Base-by-base conservation (phyloP, 129 eudicot genomes). In the Flaveria trinervia region DNA sequence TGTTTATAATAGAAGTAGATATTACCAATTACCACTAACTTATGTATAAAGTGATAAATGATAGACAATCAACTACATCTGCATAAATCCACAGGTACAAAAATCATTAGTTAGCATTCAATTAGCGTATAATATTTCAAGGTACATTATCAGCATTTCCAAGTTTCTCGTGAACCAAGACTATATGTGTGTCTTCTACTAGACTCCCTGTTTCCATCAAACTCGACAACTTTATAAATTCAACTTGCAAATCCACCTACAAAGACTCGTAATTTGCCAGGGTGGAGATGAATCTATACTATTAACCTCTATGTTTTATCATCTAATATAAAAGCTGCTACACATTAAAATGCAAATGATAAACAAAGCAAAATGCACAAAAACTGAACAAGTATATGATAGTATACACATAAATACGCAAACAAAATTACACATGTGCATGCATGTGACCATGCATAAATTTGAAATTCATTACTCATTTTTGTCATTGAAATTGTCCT, bases 81-180 rank as follows among this genome's bases (percentile, higher is more conserved):
- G 26, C 51, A 67, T 23, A 45, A 64, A 77, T 36, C 30, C 30
- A 61, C 43, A 14, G 33, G 65, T 36, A 68, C 49, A 56, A 77
- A 68, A 68, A 28, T 61, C 81, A 77, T 77, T 67, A 28, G 44
- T 54, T 52, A 20, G 67, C 68, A 68, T 16, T 39, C 44, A 41
- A 36, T 54, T 36, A 67, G 59, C 5, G 45, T 67, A 69, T 68
- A 51, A 43, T 44, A 13, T 28, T 18, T 69, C 46, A 52, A 77
- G 59, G 28, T 67, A 9, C 66, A 51, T 67, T 15, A 23, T n/a
- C 33, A 55, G 13, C 48, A 52, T 43, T 77, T 26, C 50, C 7
- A 36, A 22, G 26, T 54, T 69, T 55, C 59, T 25, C 23, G 39
- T 64, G 73, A 20, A 76, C 25, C 6, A 65, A 39, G 22, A 48